Base-by-base conservation (phyloP, 2,329 filamentous ascomycete genomes). In the Alternaria consortialis region DNA sequence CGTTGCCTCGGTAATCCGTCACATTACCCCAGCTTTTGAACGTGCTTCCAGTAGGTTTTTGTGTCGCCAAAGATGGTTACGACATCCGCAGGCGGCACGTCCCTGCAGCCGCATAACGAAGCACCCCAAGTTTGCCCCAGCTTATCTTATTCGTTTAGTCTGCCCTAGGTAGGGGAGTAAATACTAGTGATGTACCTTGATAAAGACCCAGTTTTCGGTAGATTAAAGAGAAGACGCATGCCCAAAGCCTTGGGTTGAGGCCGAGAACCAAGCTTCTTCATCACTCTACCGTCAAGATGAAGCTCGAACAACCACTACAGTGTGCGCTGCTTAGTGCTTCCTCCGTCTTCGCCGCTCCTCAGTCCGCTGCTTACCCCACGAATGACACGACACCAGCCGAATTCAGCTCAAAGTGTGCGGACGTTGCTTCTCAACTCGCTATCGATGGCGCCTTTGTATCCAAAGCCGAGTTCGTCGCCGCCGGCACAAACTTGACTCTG, bases 401-500 rank as follows among this genome's bases (percentile, higher is more conserved):
- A 36, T 73, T 75, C 55, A 62, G 65, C 39, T 39, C 65, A 4
- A 63, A 64, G 25, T 77, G 75, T 58, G 63, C 65, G 9, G 64
- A 68, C 29, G 66, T 81, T 13, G 74, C 69, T 2, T 72, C 69
- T 27, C 64, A 65, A 11, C 71, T 81, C 36, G 43, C 64, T 7
- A 64, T 80, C 31, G 62, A 71, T 42, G 74, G 79, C 23, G 76
- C 76, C 15, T 76, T 75, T 1, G 72, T 81, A 15, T 73, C 74
- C 59, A 78, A 78, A 56, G 72, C 79, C 1, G 64, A 79, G 34
- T 77, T 74, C 27, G 71, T 82, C n/a, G 17, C 77, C 15, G 80
- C 77, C 12, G 80, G 80, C 7, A 80, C 79, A 5, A 82, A 80
- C 50, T 56, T 80, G 29, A 77, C 68, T 11, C 63, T 82, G 15